These are phyloP conservation scores for Daldinia bambusicola DNA, from an alignment of 495 filamentous ascomycete genomes.

Conservation along the genomic window DNA sequence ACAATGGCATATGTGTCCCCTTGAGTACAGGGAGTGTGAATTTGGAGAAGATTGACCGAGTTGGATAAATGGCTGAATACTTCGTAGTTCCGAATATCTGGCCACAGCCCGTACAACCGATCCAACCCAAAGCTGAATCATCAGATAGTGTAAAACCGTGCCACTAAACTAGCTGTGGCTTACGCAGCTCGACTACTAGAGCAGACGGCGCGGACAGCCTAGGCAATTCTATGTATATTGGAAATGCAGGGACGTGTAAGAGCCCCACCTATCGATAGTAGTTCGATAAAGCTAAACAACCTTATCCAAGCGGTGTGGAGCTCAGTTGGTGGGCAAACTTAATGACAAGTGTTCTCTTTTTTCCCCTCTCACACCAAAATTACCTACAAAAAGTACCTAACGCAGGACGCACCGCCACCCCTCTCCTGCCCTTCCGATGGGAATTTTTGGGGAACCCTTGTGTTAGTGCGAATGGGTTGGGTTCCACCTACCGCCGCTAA, in stretches of 20 bases:
- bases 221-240: conserved; percentile 28
- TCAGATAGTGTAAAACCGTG: conserved; percentile 27
- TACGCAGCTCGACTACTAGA: conserved; percentile 14
- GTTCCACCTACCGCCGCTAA: background rate
- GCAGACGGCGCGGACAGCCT: background rate
- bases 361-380: background rate
- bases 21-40: conserved; percentile 35
- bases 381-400: background rate
- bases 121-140: conserved; percentile 31
- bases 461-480: background rate
- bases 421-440: conserved; percentile 6
- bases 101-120: conserved; percentile 25
- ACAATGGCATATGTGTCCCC: conserved; percentile 49
- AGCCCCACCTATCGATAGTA: conserved; percentile 28
- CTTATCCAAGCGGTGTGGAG: conserved; percentile 1
- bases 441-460: conserved; percentile 40
- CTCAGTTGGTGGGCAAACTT: background rate
- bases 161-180: conserved; percentile 29
- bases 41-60: conserved; percentile 42
- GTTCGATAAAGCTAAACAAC: conserved; percentile 1
- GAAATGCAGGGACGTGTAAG: conserved; percentile 33
- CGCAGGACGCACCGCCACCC: conserved; percentile 29
- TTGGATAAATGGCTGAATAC: conserved; percentile 41
- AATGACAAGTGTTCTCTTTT: conserved; percentile 50
- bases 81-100: conserved; percentile 48